Base-by-base conservation (phyloP, 768 basidiomycete species). In the Mrakia hoshinonis region DNA sequence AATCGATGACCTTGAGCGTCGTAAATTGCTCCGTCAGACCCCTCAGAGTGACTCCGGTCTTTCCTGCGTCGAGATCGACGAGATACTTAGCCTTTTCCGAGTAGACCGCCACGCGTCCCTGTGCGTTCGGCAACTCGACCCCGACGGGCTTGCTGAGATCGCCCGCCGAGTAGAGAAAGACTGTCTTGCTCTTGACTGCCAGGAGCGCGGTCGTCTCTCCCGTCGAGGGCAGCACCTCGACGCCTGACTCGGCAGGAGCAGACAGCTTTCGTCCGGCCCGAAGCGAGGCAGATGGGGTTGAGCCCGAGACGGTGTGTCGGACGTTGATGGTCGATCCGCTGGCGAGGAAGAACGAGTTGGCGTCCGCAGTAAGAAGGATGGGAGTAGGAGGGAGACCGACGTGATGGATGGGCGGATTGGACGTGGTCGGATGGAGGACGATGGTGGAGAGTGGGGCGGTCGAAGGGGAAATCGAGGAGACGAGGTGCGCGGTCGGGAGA, bases 381-480 rank as follows among this genome's bases (percentile, higher is more conserved):
- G 58, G 58, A 10, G 36, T 61, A 18, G 15, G 20, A 6, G 58
- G 58, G 22, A 61, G 58, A 18, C 58, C 58, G 58, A 61, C 58
- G 58, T 61, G 58, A 36, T 61, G 34, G 36, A 61, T 61, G 3
- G 58, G 58, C 31, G 58, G 58, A 36, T 61, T 61, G 20, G 34
- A 36, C 3, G 58, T 1, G 34, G 58, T 36, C 13, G 58, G 58
- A 15, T 61, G 58, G 13, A 61, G 58, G 58, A 61, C 13, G 58
- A 61, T 38, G 58, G 36, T 39, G 15, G 58, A 61, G 34, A 61
- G 58, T 1, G 58, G 58, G 11, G 58, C 36, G 58, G 58, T 39
- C 9, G n/a, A 51, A 6, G 49, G 20, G 36, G 31, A 20, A 4
- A 31, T 36, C 1, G 34, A 20, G 1, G 55, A 22, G 20, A 61